Conservation (phyloP, 805 yeast genomes). For the Candida pini region DNA sequence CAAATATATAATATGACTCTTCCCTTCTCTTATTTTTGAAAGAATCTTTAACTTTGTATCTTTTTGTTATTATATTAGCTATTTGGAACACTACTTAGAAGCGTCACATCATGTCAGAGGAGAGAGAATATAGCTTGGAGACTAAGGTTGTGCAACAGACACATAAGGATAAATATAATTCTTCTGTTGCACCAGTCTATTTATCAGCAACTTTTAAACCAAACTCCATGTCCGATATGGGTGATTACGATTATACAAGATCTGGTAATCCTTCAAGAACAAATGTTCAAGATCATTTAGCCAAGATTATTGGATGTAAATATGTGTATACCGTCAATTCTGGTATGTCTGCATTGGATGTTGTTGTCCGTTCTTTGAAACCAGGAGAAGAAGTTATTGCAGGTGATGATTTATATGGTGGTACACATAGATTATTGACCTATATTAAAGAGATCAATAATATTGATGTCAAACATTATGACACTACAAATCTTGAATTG, state of each 20-base stretch:
- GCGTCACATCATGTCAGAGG: not conserved
- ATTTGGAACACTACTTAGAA: no score
- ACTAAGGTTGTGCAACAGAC: conserved; percentile 64
- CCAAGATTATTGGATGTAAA: conserved; percentile 72
- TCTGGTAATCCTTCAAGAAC: conserved; percentile 94
- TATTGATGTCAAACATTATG: conserved; percentile 67
- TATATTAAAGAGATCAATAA: conserved; percentile 60
- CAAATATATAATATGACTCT: no score
- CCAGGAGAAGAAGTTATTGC: conserved; percentile 93
- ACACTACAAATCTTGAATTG: conserved; percentile 66
- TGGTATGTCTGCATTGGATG: conserved; percentile 93
- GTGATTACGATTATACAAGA: conserved; percentile 81
- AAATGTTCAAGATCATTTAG: conserved; percentile 68
- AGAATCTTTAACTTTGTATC: no score
- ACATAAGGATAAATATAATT: conserved; percentile 63
- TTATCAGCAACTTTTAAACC: conserved; percentile 95
- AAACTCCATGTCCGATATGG: conserved; percentile 63
- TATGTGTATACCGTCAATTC: conserved; percentile 77
- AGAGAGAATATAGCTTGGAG: conserved; percentile 46
- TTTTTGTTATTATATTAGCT: no score
- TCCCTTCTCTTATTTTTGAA: no score
- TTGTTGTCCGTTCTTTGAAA: conserved; percentile 62
- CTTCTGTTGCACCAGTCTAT: conserved; percentile 84
- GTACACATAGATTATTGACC: conserved; percentile 80
- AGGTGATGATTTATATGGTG: conserved; percentile 94